A percentile compares a stretch with the other conserved stretches of the same genome.
Evolutionary conservation across 805 yeast genomes (phyloP).

Genomic region (Schwanniomyces polymorphus): DNA sequence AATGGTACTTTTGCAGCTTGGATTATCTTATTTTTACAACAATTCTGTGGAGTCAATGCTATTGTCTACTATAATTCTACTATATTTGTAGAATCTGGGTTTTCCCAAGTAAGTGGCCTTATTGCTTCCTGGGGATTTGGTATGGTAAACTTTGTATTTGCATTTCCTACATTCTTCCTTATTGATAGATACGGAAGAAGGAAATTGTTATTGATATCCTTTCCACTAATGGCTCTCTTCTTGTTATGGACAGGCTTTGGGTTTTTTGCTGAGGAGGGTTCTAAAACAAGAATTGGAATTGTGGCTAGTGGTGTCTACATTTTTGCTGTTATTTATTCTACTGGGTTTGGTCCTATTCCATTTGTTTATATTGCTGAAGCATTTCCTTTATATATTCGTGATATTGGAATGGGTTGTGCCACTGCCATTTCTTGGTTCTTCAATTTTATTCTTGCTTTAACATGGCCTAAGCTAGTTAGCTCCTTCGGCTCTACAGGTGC

Average conservation of each 20-base stretch:
- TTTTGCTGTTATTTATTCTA: conserved; percentile 68
- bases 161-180: conserved; percentile 72
- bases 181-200: conserved; percentile 75
- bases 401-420: conserved; percentile 72
- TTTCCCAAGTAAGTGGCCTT: conserved; percentile 56
- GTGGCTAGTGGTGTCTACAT: conserved; percentile 60
- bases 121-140: conserved; percentile 83
- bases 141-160: conserved; percentile 69
- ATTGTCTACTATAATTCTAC: conserved; percentile 78
- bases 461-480: conserved; percentile 76
- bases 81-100: conserved; percentile 66
- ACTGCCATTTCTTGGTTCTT: conserved; percentile 70
- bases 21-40: conserved; percentile 81
- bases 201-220: conserved; percentile 50
- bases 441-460: conserved; percentile 61
- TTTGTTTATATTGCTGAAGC: conserved; percentile 80
- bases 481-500: conserved; percentile 77
- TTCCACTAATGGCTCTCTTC: conserved; percentile 59
- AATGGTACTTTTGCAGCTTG: conserved; percentile 74
- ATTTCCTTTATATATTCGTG: conserved; percentile 71
- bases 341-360: conserved; percentile 84
- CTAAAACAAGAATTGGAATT: conserved; percentile 46
- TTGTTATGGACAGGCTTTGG: conserved; percentile 62
- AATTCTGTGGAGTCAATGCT: conserved; percentile 81
- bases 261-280: conserved; percentile 48